Evolutionary conservation across 2,329 filamentous ascomycete species (phyloP).

Genomic region (Pseudocercospora crystallina): DNA sequence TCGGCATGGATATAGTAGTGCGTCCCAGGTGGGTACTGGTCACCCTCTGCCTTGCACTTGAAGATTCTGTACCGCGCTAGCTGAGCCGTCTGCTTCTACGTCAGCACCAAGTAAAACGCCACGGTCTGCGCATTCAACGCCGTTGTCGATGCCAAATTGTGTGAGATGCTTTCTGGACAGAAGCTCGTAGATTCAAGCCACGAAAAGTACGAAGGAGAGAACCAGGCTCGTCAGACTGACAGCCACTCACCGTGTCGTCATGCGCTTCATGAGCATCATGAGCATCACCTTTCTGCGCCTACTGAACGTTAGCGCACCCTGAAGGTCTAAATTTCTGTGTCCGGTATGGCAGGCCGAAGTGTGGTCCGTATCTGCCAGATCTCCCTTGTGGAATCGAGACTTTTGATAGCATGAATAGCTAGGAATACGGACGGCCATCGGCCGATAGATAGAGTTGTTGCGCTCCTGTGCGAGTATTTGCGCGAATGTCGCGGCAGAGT

Average conservation of each 20-base stretch:
- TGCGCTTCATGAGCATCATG: not conserved
- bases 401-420: too few species aligned
- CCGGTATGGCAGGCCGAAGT: too few species aligned
- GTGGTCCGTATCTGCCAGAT: too few species aligned
- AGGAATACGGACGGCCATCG: too few species aligned
- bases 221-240: not conserved
- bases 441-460: too few species aligned
- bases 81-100: too few species aligned
- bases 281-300: slow-evolving; percentile 13
- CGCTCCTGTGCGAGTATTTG: too few species aligned
- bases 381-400: too few species aligned
- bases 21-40: slow-evolving; percentile 13
- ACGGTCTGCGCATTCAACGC: not conserved
- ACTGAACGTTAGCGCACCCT: slow-evolving; percentile 17
- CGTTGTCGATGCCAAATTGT: too few species aligned
- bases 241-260: slow-evolving; percentile 11
- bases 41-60: slow-evolving; percentile 17
- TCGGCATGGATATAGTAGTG: slow-evolving; percentile 32
- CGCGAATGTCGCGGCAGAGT: slow-evolving; percentile 3
- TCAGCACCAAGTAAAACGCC: not conserved
- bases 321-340: slow-evolving; percentile 6
- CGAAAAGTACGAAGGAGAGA: not conserved
- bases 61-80: slow-evolving; percentile 16
- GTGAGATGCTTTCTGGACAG: too few species aligned
- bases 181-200: too few species aligned